Evolutionary conservation across 1,284 basidiomycete genomes (phyloP).

Genomic region (Ganoderma resinaceum): DNA sequence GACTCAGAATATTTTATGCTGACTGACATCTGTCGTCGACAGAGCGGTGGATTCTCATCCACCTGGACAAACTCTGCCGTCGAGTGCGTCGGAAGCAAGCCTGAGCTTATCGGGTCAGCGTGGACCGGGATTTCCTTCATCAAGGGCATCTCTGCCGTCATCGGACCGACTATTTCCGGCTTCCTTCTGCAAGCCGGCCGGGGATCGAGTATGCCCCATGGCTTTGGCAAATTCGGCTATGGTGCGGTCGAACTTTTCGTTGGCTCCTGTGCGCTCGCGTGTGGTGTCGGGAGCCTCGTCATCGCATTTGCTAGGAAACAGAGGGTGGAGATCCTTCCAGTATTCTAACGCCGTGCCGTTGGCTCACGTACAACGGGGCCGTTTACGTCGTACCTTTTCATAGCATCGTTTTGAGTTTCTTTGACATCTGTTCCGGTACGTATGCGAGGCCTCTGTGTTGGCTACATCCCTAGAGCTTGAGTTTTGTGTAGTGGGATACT

Average conservation of each 20-base stretch:
- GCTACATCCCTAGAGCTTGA: not conserved
- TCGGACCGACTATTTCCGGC: constrained; percentile 37
- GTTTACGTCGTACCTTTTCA: not conserved
- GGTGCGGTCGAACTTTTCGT: constrained; percentile 38
- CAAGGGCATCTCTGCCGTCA: constrained; percentile 36
- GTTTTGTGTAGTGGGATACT: not conserved
- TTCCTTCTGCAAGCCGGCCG: constrained; percentile 33
- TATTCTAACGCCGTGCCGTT: not conserved
- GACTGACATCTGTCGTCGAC: not conserved
- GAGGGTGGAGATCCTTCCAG: not conserved
- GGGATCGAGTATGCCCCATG: constrained; percentile 16
- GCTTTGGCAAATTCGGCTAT: constrained; percentile 36
- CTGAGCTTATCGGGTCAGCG: constrained; percentile 33
- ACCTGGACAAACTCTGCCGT: constrained; percentile 34
- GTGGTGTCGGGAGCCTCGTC: constrained; percentile 29
- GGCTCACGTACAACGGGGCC: not conserved
- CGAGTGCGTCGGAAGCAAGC: constrained; percentile 36
- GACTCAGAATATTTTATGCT: not conserved
- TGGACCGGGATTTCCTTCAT: constrained; percentile 31
- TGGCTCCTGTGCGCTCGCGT: constrained; percentile 34
- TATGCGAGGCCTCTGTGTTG: too few relatives aligned
- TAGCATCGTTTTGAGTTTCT: not conserved
- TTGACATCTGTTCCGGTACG: not conserved
- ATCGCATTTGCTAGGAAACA: constrained; percentile 27
- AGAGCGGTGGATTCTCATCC: constrained; percentile 33